Evolutionary conservation across 164 flowering plant genomes (phyloP).

Genomic region (Vitis amurensis): DNA sequence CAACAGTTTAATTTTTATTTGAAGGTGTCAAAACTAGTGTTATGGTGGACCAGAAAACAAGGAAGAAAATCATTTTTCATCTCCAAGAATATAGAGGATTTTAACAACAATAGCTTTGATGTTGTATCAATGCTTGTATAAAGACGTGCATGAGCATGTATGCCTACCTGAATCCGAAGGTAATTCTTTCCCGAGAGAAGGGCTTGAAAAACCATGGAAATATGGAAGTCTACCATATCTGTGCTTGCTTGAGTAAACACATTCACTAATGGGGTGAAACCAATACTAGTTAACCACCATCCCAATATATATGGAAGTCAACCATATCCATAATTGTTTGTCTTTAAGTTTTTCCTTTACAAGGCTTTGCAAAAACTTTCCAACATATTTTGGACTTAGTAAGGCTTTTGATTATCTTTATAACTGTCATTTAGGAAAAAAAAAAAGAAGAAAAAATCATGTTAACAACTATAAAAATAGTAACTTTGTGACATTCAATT

Average conservation of each 20-base stretch:
- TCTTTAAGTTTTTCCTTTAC: constrained; percentile 29
- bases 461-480: no score
- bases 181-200: constrained; percentile 16
- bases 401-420: constrained; percentile 20
- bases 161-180: constrained; percentile 43
- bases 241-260: constrained; percentile 26
- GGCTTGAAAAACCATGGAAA: no score
- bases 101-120: no score
- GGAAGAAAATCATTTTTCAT: no score
- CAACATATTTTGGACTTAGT: constrained; percentile 25
- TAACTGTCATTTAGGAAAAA: no score
- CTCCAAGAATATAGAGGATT: no score
- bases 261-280: constrained; percentile 31
- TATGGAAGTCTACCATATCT: no score
- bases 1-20: not conserved
- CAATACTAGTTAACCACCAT: constrained; percentile 40
- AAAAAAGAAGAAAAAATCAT: no score
- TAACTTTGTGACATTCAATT: no score
- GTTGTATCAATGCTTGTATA: no score
- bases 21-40: not conserved
- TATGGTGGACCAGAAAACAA: not conserved
- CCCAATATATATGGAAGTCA: constrained; percentile 7
- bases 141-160: no score
- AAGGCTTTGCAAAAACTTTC: constrained; percentile 33
- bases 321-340: constrained; percentile 5